Evolutionary conservation across 2,329 filamentous ascomycete genomes (phyloP).

Genomic region (Blastomyces silverae): DNA sequence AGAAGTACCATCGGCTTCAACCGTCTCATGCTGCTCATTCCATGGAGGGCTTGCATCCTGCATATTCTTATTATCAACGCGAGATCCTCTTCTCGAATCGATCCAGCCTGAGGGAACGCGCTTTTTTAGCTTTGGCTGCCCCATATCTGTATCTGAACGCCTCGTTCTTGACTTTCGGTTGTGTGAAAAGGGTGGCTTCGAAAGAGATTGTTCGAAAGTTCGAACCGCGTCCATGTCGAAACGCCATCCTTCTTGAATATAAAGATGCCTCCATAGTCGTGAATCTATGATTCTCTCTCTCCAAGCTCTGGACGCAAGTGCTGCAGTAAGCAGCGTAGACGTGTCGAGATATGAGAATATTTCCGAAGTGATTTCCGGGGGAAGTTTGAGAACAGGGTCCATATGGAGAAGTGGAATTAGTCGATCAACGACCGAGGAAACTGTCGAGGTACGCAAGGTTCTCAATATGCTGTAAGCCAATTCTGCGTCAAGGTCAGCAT

Average conservation of each 20-base stretch:
- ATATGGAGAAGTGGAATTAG: conserved; percentile 82
- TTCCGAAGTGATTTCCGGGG: conserved; percentile 83
- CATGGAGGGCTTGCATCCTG: conserved; percentile 28
- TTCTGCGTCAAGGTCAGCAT: conserved; percentile 47
- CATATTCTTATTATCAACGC: conserved; percentile 15
- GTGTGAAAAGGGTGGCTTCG: conserved; percentile 28
- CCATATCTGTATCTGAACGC: conserved; percentile 43
- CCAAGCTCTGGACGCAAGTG: conserved; percentile 74
- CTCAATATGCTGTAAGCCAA: conserved; percentile 72
- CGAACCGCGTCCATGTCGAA: conserved; percentile 60
- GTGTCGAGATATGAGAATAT: conserved; percentile 83
- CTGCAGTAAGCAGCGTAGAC: conserved; percentile 69
- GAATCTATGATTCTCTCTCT: conserved; percentile 72
- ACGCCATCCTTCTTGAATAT: conserved; percentile 79
- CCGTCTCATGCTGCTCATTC: conserved; percentile 44
- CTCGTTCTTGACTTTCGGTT: conserved; percentile 44
- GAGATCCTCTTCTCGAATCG: conserved; percentile 33
- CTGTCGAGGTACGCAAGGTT: conserved; percentile 69
- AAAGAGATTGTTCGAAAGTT: conserved; percentile 55
- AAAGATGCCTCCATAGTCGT: conserved; percentile 78
- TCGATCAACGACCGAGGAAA: conserved; percentile 72
- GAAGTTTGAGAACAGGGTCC: conserved; percentile 79
- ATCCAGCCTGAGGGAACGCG: conserved; percentile 44
- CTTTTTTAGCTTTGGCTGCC: conserved; percentile 49
- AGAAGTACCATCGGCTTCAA: conserved; percentile 39